Evolutionary conservation across 306 rosid species (phyloP).

Genomic region (Trifolium fragiferum): DNA sequence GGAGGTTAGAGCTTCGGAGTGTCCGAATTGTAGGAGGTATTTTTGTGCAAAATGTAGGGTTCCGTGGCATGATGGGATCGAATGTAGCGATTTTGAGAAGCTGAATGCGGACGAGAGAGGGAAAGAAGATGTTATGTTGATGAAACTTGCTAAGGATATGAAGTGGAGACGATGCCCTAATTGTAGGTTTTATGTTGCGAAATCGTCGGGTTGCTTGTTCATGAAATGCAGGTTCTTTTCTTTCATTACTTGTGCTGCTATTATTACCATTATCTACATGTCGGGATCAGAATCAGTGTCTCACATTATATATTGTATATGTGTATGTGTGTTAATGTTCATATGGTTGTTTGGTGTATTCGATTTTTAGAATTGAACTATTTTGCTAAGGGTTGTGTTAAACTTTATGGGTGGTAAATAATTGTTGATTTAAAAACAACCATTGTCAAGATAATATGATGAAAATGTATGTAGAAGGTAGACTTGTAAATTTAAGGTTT

Average conservation of each 20-base stretch:
- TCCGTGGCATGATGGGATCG: constrained; percentile 51
- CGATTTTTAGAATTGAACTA: background rate
- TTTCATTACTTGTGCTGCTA: background rate
- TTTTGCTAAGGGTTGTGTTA: background rate
- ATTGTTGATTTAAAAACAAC: background rate
- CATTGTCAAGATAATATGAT: background rate
- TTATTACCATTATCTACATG: background rate
- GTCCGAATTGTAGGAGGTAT: constrained; percentile 51
- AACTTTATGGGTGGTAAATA: background rate
- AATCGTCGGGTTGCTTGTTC: constrained; percentile 46
- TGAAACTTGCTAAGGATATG: constrained; percentile 41
- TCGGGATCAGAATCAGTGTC: background rate
- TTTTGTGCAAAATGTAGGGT: constrained; percentile 55
- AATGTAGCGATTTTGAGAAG: constrained; percentile 47
- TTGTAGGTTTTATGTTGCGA: constrained; percentile 49
- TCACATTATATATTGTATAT: background rate
- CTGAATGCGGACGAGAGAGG: constrained; percentile 47
- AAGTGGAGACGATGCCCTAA: constrained; percentile 52
- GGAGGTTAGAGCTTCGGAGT: constrained; percentile 32
- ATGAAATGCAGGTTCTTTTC: constrained; percentile 56
- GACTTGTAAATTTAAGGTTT: background rate
- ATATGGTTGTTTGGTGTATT: background rate
- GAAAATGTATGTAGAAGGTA: background rate
- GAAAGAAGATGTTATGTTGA: constrained; percentile 49
- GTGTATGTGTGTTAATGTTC: background rate